A percentile compares a stretch with the other conserved stretches of the same genome.
These are phyloP conservation scores for Pseudonectria foliicola DNA, from an alignment of 2,329 filamentous ascomycete species.

Conservation along the genomic window DNA sequence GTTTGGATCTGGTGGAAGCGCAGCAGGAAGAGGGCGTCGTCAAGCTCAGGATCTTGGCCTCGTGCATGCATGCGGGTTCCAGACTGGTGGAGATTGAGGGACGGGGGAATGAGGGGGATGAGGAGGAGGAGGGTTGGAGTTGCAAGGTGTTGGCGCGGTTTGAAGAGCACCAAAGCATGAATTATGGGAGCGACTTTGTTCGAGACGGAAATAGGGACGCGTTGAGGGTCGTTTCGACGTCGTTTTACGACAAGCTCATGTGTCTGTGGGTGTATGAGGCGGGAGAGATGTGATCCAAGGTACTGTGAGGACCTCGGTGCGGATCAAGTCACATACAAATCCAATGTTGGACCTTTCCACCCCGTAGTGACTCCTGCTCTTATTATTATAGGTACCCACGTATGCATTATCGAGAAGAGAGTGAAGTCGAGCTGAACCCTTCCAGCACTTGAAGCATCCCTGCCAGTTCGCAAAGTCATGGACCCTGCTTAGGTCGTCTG, in stretches of 20 bases:
- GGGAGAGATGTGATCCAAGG: not conserved
- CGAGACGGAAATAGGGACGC: constrained; percentile 25
- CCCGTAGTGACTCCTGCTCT: too few relatives aligned
- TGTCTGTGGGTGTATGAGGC: constrained; percentile 53
- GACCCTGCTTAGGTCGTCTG: too few relatives aligned
- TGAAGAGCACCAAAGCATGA: constrained; percentile 88
- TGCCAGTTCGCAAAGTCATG: too few relatives aligned
- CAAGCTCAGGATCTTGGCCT: constrained; percentile 58
- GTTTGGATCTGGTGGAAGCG: constrained; percentile 56
- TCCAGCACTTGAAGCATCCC: too few relatives aligned
- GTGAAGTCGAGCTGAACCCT: too few relatives aligned
- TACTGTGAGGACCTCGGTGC: too few relatives aligned
- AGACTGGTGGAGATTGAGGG: constrained; percentile 50
- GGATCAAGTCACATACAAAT: too few relatives aligned
- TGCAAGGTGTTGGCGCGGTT: constrained; percentile 65
- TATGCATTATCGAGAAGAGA: too few relatives aligned
- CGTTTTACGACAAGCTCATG: constrained; percentile 67
- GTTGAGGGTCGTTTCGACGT: constrained; percentile 57
- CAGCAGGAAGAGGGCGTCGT: constrained; percentile 19
- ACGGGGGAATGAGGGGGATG: constrained; percentile 27
- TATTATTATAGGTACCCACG: too few relatives aligned
- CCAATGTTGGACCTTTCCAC: too few relatives aligned
- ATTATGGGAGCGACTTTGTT: constrained; percentile 75
- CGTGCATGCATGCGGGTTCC: constrained; percentile 88
- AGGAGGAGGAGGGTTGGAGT: constrained; percentile 40